Base-by-base conservation (phyloP, 345 rosid genomes). In the Nasturtium officinale region DNA sequence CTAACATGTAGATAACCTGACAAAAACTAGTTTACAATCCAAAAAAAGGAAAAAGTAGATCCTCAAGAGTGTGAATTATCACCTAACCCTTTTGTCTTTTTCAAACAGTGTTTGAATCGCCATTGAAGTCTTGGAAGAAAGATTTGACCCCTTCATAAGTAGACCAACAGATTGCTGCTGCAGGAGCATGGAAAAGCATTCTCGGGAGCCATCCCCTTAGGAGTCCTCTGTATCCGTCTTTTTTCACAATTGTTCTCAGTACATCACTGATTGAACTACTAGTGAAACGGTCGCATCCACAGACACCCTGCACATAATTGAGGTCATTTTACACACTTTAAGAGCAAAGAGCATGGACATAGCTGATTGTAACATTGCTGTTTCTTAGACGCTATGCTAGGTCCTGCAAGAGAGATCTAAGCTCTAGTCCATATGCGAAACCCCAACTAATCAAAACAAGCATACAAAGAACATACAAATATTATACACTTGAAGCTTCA, bases 281-380 rank as follows among this genome's bases (percentile, higher is more conserved):
- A 73, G 79, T 82, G 71, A 88, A 95, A 73, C 98, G 85, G 79
- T 87, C 99, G 7, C 99, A 95, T 70, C 99, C 98, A 30, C 99
- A 95, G 17, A 95, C 92, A 71, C 99, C 99, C 98, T 95, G 87
- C 55, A 68, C 26, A 66, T 16, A n/a, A 30, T 57, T 65, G 9
- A 60, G 62, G 28, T 15, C 35, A 50, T 7, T 54, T 26, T 26
- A 46, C 13, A 40, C 37, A 51, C 16, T 58, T 21, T 60, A 62
- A 15, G 54, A 50, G 47, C 12, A 56, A 57, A 35, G 9, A 57
- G 21, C 71, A 45, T 54, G 11, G n/a, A 45, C 46, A 3, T 30
- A 29, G 30, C 69, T 70, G 20, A 16, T 4, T 2, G 9, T 59
- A 58, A 35, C 3, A 0, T 17, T 11, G 35, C 25, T 61, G 18